Conservation (phyloP, 805 yeast genomes). For the Schwanniomyces vanrijiae region DNA sequence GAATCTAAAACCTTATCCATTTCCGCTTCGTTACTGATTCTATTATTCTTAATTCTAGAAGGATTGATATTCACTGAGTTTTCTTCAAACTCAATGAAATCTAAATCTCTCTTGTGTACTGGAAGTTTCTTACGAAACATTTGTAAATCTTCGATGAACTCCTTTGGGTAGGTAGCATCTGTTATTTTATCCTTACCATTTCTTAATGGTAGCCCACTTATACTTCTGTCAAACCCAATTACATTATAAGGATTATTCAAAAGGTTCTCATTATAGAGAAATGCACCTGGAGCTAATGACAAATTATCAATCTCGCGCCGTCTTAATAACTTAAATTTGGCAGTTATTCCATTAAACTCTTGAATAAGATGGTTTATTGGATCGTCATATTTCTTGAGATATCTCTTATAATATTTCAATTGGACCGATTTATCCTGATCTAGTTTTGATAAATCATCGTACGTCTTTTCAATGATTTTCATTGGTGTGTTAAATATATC, state of each 20-base stretch:
- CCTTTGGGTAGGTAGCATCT: conserved; percentile 31
- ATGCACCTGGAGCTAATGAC: conserved; percentile 27
- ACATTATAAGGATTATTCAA: conserved; percentile 38
- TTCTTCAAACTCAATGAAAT: conserved; percentile 26
- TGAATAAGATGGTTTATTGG: conserved; percentile 28
- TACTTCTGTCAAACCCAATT: conserved; percentile 39
- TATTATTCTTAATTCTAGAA: conserved; percentile 6
- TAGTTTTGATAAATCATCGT: conserved; percentile 27
- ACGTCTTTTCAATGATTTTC: conserved; percentile 29
- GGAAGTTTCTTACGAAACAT: conserved; percentile 27
- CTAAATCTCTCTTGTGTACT: conserved; percentile 36
- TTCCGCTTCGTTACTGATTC: conserved; percentile 3
- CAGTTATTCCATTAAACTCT: conserved; percentile 35
- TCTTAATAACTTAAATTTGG: conserved; percentile 37
- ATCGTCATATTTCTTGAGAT: conserved; percentile 31
- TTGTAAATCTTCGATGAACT: conserved; percentile 37
- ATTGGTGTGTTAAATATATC: conserved; percentile 31
- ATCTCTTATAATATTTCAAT: conserved; percentile 33
- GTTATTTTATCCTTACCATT: conserved; percentile 21
- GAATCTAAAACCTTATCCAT: conserved; percentile 14
- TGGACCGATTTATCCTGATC: conserved; percentile 40
- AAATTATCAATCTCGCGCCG: conserved; percentile 31
- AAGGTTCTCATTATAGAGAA: conserved; percentile 26
- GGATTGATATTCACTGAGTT: conserved; percentile 19
- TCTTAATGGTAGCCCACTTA: conserved; percentile 39